Conservation (phyloP, 2,329 filamentous ascomycete species). For the Kalmusia sp. region DNA sequence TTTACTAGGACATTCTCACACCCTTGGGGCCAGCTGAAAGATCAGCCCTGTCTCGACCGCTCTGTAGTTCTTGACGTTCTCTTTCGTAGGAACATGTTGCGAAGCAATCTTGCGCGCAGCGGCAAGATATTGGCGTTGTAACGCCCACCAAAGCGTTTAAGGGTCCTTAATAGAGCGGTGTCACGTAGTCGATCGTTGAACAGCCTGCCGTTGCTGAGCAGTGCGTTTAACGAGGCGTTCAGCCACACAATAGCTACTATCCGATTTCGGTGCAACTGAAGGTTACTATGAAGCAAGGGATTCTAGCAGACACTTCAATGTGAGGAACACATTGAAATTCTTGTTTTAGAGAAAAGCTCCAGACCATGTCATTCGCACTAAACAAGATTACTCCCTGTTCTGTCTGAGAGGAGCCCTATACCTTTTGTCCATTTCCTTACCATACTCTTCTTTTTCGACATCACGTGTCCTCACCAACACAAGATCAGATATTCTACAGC, state of each 20-base stretch:
- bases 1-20: background rate
- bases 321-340: too few relatives aligned
- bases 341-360: too few relatives aligned
- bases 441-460: background rate
- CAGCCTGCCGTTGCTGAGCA: background rate
- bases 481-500: too few relatives aligned
- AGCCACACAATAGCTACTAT: background rate
- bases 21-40: background rate
- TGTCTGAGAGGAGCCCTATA: too few relatives aligned
- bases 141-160: background rate
- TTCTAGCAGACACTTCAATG: background rate
- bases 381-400: too few relatives aligned
- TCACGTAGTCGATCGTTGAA: background rate
- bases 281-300: slow-evolving; percentile 4
- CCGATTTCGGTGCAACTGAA: background rate
- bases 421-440: background rate
- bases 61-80: background rate
- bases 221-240: background rate
- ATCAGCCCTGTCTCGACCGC: background rate
- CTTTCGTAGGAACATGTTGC: background rate
- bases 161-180: background rate
- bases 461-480: too few relatives aligned
- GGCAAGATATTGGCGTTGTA: background rate
- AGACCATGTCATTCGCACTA: too few relatives aligned
- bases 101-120: background rate